Evolutionary conservation across 495 filamentous ascomycete species (phyloP), one percentile per base, ranked within the genome.

Genomic region (Penicillium herquei): DNA sequence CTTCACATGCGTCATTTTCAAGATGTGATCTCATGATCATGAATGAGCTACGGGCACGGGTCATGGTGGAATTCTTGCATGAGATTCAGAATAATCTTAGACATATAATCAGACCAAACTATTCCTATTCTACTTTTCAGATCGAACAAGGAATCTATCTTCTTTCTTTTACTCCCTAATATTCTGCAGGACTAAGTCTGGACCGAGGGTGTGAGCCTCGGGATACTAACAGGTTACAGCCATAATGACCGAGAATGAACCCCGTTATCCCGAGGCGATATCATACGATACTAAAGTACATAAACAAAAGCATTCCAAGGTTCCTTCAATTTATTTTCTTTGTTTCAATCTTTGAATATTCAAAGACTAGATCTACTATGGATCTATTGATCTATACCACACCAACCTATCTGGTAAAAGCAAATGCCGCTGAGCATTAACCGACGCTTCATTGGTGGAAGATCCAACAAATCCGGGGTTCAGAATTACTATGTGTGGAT

Each of bases 361-460:
- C 21, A 26, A 4, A 26, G 1, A 26, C 21, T 26, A 26, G 1
- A 4, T 26, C 21, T 26, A 41, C 39, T 17, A n/a, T 41, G 14
- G 6, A n/a, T 41, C 39, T 41, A 10, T 9, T n/a, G n/a, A n/a
- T n/a, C n/a, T n/a, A n/a, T n/a, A n/a, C n/a, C 2, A 10, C 34
- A 37, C 12, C n/a, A n/a, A 37, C 34, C 12, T 3, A 45, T 34
- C 3, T 11, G 42, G 47, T 26, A 64, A 64, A 35, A 50, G 26
- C 63, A 54, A 37, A 57, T 30, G 57, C 61, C 63, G 59, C 49
- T 59, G 56, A 65, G 51, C 26, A 39, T 46, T 52, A 0, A 5
- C 3, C 3, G 11, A 0, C 1, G n/a, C 3, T 13, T 68, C 41
- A 66, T 66, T 68, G 63, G 65, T 52, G 47, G 55, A 59, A 44